Conservation (phyloP, 2,329 filamentous ascomycete species). For the Lojkania enalia region DNA sequence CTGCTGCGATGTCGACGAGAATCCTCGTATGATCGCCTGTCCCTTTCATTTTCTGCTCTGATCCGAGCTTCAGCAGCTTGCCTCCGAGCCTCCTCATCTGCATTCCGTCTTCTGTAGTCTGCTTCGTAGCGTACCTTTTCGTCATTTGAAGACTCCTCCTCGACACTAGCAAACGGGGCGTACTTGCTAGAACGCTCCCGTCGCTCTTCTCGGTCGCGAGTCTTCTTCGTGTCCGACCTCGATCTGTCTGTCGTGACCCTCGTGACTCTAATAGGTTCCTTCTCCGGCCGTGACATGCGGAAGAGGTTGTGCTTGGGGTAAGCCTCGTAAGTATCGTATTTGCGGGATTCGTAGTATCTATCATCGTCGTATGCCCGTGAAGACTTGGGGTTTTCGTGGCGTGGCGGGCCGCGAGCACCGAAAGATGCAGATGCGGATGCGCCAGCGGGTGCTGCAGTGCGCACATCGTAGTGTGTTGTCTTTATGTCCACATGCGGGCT, state of each 20-base stretch:
- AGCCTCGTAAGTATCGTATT: conserved; percentile 47
- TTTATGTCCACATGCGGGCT: conserved; percentile 31
- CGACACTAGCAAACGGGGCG: conserved; percentile 20
- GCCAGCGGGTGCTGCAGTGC: conserved; percentile 33
- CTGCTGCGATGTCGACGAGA: conserved; percentile 12
- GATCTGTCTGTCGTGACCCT: conserved; percentile 42
- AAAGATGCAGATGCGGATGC: conserved; percentile 26
- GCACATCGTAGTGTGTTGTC: conserved; percentile 39
- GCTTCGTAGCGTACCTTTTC: conserved; percentile 38
- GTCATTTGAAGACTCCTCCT: conserved; percentile 40
- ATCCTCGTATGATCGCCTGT: conserved; percentile 33
- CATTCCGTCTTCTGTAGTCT: conserved; percentile 20
- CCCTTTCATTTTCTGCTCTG: conserved; percentile 21
- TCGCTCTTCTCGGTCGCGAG: conserved; percentile 45
- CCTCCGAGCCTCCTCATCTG: conserved; percentile 17
- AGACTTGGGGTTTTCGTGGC: conserved; percentile 42
- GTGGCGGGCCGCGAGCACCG: conserved; percentile 19
- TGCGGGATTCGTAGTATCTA: conserved; percentile 45
- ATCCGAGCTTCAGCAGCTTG: conserved; percentile 26
- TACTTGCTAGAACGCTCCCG: conserved; percentile 45
- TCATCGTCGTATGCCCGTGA: conserved; percentile 29
- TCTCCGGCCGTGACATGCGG: conserved; percentile 32
- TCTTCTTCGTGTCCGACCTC: conserved; percentile 45
- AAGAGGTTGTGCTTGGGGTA: conserved; percentile 33
- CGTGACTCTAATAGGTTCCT: conserved; percentile 29